A percentile compares a stretch with the other conserved stretches of the same genome.
Evolutionary conservation across 257 asterid genomes (phyloP).

Genomic region (Primulina huaijiensis): DNA sequence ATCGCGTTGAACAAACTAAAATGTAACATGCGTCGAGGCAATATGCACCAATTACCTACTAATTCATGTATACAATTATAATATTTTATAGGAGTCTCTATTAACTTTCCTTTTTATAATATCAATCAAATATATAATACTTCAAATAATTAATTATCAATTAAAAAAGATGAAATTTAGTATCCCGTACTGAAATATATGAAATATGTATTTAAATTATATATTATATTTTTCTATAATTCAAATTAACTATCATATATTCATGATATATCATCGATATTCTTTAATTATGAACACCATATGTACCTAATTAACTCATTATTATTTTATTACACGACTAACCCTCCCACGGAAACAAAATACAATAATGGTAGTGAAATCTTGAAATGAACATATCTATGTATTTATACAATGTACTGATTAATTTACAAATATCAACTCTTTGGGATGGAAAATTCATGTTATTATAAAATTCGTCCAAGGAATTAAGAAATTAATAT

Average conservation of each 20-base stretch:
- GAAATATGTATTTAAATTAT: too few species aligned
- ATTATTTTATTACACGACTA: not conserved
- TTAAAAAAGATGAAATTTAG: too few species aligned
- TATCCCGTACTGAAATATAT: too few species aligned
- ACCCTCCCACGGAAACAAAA: not conserved
- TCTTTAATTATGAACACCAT: not conserved
- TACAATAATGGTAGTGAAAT: conserved; percentile 5
- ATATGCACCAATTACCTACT: not conserved
- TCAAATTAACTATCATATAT: too few species aligned
- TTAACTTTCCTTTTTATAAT: not conserved
- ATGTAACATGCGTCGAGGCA: not conserved
- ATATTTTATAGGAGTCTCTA: not conserved
- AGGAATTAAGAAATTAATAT: conserved; percentile 28
- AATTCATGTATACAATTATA: not conserved
- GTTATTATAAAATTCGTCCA: conserved; percentile 36
- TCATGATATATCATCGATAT: not conserved
- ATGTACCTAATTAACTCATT: too few species aligned
- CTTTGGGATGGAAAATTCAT: conserved; percentile 32
- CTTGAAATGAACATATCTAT: conserved; percentile 4
- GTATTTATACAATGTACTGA: too few species aligned
- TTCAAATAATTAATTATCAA: too few species aligned
- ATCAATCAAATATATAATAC: not conserved
- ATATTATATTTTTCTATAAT: too few species aligned
- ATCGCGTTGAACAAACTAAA: not conserved
- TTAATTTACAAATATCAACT: conserved; percentile 10